Conservation (phyloP, 2,329 filamentous ascomycete genomes). For the Diaporthe helianthi region DNA sequence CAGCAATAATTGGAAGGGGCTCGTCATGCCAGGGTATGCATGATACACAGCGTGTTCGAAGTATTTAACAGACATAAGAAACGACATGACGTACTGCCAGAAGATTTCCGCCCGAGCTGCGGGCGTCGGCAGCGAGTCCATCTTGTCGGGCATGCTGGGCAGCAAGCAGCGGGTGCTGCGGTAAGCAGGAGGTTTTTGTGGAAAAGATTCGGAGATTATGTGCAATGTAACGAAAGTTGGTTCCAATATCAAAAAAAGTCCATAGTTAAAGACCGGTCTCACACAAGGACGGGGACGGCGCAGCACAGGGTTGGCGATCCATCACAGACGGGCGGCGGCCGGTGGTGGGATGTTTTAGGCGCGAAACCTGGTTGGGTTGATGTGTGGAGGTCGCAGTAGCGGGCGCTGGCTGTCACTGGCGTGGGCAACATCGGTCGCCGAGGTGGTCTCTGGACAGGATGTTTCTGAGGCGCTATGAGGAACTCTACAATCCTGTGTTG, state of each 20-base stretch:
- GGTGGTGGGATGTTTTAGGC: conserved; percentile 35
- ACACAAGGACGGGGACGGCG: conserved; percentile 40
- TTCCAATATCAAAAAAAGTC: conserved; percentile 29
- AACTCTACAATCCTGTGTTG: conserved; percentile 11
- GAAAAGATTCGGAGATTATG: not conserved
- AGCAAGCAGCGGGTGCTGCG: conserved; percentile 21
- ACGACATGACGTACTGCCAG: conserved; percentile 32
- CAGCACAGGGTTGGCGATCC: conserved; percentile 42
- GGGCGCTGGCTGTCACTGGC: conserved; percentile 25
- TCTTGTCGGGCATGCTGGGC: conserved; percentile 22
- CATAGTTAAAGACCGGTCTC: conserved; percentile 42
- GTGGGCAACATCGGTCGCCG: conserved; percentile 31
- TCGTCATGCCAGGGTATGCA: not conserved
- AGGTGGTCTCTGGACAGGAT: conserved; percentile 7
- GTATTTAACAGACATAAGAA: not conserved
- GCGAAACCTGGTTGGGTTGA: conserved; percentile 20
- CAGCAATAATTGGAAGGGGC: not conserved
- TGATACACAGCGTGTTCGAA: not conserved
- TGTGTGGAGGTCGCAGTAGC: conserved; percentile 23
- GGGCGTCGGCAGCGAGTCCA: conserved; percentile 28
- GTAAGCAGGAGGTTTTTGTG: conserved; percentile 30
- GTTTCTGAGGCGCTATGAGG: not conserved
- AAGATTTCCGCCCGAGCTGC: conserved; percentile 28
- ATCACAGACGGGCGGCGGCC: conserved; percentile 40
- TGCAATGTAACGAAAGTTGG: conserved; percentile 29